These are phyloP conservation scores for Podospora bellae-mahoneyi DNA, from an alignment of 495 filamentous ascomycete species.

Conservation along the genomic window DNA sequence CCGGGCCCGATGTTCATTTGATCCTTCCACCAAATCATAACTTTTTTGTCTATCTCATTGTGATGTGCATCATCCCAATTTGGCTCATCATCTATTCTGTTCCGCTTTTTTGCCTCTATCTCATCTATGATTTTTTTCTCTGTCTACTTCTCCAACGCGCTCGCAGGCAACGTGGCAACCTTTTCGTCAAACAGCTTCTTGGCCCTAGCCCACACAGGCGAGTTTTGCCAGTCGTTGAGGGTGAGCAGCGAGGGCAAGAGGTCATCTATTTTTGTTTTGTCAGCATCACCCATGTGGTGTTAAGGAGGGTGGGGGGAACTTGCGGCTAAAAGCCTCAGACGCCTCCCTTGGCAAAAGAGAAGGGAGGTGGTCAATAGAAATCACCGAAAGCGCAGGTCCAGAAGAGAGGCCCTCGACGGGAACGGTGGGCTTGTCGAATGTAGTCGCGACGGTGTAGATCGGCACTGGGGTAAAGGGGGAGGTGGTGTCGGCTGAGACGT, in stretches of 20 bases:
- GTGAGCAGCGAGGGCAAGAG: constrained; percentile 75
- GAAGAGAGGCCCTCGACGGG: constrained; percentile 57
- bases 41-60: constrained; percentile 12
- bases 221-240: constrained; percentile 67
- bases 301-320: constrained; percentile 9
- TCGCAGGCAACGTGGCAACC: constrained; percentile 67
- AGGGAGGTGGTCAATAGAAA: constrained; percentile 89
- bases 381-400: constrained; percentile 65
- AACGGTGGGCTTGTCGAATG: constrained; percentile 80
- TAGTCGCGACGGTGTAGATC: constrained; percentile 77
- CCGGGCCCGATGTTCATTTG: neutral
- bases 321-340: constrained; percentile 73
- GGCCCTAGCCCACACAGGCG: constrained; percentile 77
- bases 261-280: constrained; percentile 38
- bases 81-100: constrained; percentile 5
- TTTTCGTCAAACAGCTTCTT: constrained; percentile 84
- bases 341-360: constrained; percentile 82
- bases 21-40: neutral
- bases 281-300: neutral
- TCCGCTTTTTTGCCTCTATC: neutral
- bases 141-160: constrained; percentile 36
- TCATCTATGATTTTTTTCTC: neutral
- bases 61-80: neutral
- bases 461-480: constrained; percentile 62
- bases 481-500: constrained; percentile 70